Base-by-base conservation (phyloP, 352 stramenopile genomes). In the Pythium scleroteichum region DNA sequence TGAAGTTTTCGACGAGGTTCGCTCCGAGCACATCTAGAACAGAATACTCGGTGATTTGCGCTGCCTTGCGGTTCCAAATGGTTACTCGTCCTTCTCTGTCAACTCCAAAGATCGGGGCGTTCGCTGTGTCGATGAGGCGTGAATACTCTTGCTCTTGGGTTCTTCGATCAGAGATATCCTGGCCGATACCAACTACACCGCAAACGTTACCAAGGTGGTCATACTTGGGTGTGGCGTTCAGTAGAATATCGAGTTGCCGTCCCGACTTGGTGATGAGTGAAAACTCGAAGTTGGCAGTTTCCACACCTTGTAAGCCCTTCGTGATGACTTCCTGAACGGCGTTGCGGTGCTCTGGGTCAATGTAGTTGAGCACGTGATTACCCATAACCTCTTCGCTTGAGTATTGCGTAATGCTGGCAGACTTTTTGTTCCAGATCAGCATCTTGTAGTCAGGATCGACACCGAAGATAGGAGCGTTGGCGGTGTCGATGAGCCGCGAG, bases 341-440 rank as follows among this genome's bases (percentile, higher is more conserved):
- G 16, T 87, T 64, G 12, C 78, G 76, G 45, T 94, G 88, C 26
- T 95, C 77, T 44, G 82, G 66, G 1, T 76, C 85, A 54, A 98
- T 97, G 54, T 97, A 97, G 48, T 94, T 86, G 35, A 97, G 73
- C 7, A 98, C 89, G 6, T 98, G 62, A 2, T 92, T 80, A 0
- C 84, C 92, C 69, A 98, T 80, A 6, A 97, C 93, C 64, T 98
- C 92, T 9, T 89, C 66, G 2, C 80, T 82, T 9, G 77, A 76
- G 65, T 96, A 98, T 62, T 96, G 89, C 35, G 92, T 98, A 53
- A 95, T 92, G 19, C 94, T 82, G 10, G 82, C 83, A 9, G 89
- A 87, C 60, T 97, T 97, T 42, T 96, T 84, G 66, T 98, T 97
- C 87, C 87, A 97, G 58, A 96, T 95, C 47, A 93, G 93, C 6